Evolutionary conservation across 2,329 filamentous ascomycete species (phyloP).

Genomic region (Magnaporthiopsis poae): DNA sequence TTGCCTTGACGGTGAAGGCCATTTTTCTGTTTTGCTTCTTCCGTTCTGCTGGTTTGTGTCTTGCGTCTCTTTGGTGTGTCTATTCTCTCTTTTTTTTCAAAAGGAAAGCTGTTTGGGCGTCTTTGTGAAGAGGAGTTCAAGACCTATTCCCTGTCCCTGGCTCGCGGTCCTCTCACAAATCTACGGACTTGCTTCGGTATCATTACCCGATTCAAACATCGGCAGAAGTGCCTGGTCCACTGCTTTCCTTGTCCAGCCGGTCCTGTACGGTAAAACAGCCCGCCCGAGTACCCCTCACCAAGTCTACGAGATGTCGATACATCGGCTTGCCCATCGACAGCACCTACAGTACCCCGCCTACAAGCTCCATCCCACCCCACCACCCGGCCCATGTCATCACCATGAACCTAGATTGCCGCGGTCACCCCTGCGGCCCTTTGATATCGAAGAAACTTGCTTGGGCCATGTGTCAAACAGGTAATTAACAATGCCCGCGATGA

Average conservation of each 20-base stretch:
- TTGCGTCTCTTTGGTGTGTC: neutral
- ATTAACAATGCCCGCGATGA: no score
- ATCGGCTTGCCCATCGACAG: no score
- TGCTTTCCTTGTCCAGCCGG: no score
- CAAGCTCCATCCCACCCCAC: neutral
- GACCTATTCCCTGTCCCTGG: no score
- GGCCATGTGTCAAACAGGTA: no score
- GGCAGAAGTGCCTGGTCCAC: neutral
- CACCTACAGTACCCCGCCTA: neutral
- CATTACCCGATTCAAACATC: neutral
- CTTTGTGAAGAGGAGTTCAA: no score
- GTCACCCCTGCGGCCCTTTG: neutral
- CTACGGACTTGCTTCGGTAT: neutral
- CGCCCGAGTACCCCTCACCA: neutral
- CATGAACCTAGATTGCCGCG: neutral
- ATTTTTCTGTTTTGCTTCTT: constrained; percentile 39
- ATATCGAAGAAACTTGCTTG: neutral
- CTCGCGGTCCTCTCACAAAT: no score
- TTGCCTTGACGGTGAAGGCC: constrained; percentile 81
- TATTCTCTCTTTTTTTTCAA: neutral
- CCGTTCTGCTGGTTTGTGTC: neutral
- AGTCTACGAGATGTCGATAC: no score
- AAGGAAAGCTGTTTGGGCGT: no score
- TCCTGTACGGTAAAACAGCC: neutral
- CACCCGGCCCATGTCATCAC: neutral